Percentiles rank a stretch among this genome's conserved stretches.
phyloP scores from a whole-genome alignment of 352 stramenopile species.

The Pythium angustatum region DNA sequence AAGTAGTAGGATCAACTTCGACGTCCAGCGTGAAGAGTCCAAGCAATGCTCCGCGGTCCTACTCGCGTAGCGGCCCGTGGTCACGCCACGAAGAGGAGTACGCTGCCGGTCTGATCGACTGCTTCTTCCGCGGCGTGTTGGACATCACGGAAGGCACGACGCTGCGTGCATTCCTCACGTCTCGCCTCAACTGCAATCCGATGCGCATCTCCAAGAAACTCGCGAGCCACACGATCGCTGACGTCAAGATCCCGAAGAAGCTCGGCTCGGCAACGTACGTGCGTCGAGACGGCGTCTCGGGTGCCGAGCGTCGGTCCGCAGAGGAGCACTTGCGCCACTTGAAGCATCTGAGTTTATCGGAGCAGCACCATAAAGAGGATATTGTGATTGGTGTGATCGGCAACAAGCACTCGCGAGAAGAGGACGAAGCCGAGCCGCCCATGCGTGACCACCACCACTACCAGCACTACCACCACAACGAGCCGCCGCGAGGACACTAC shows the following conservation, averaged over 20 bases:
- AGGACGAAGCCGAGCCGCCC: slow-evolving; percentile 7
- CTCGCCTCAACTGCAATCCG: slow-evolving; percentile 66
- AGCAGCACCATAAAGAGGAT: slow-evolving; percentile 23
- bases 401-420: slow-evolving; percentile 22
- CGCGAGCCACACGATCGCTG: slow-evolving; percentile 61
- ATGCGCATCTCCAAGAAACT: slow-evolving; percentile 84
- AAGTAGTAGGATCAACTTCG: background rate
- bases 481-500: background rate
- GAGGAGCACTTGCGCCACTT: slow-evolving; percentile 45
- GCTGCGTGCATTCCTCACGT: slow-evolving; percentile 60
- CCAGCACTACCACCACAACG: background rate
- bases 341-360: slow-evolving; percentile 29
- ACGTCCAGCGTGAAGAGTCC: slow-evolving; percentile 19
- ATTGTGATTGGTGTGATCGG: slow-evolving; percentile 26
- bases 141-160: slow-evolving; percentile 65
- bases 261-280: slow-evolving; percentile 67
- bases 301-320: slow-evolving; percentile 34
- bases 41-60: slow-evolving; percentile 26
- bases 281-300: slow-evolving; percentile 35
- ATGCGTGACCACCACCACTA: background rate
- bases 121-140: slow-evolving; percentile 66
- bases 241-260: slow-evolving; percentile 75
- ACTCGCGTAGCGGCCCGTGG: slow-evolving; percentile 64
- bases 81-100: slow-evolving; percentile 72
- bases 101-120: slow-evolving; percentile 60